Percentiles rank a stretch among this genome's conserved stretches.
These are phyloP conservation scores for Casuarina equisetifolia DNA, from an alignment of 306 rosid genomes.

Conservation along the genomic window DNA sequence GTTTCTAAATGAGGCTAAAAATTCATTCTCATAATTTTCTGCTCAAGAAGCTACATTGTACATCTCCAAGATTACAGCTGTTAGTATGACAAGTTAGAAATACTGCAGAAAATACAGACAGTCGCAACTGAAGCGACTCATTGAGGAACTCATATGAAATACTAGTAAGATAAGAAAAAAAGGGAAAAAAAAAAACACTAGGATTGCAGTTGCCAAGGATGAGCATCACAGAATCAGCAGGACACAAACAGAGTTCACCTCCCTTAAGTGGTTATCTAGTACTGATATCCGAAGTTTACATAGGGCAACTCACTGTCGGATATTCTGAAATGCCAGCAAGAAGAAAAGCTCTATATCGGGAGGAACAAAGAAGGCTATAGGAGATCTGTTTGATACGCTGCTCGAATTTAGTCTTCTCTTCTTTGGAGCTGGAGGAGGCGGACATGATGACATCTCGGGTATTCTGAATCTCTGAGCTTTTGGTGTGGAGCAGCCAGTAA, in stretches of 20 bases:
- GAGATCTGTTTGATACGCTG: constrained; percentile 34
- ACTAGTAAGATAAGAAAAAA: not conserved
- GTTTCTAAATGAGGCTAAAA: not conserved
- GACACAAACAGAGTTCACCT: not conserved
- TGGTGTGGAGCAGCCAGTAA: constrained; percentile 49
- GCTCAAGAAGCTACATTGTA: not conserved
- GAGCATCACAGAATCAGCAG: not conserved
- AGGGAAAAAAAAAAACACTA: not conserved
- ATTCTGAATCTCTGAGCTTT: constrained; percentile 51
- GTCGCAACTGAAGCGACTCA: not conserved
- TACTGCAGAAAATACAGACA: not conserved
- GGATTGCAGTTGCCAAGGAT: not conserved
- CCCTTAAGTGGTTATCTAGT: constrained; percentile 17
- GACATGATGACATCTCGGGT: constrained; percentile 48
- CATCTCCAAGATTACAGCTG: not conserved
- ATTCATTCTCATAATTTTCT: not conserved
- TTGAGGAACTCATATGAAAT: not conserved
- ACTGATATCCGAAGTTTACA: constrained; percentile 17
- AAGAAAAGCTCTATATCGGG: constrained; percentile 60
- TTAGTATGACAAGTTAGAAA: not conserved
- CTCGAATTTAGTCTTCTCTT: constrained; percentile 41
- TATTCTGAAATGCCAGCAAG: constrained; percentile 39
- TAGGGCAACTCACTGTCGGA: constrained; percentile 8
- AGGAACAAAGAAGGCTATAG: constrained; percentile 45
- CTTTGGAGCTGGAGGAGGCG: constrained; percentile 71